These are phyloP conservation scores for Epichloe aotearoae DNA, from an alignment of 2,329 filamentous ascomycete genomes.

Conservation along the genomic window DNA sequence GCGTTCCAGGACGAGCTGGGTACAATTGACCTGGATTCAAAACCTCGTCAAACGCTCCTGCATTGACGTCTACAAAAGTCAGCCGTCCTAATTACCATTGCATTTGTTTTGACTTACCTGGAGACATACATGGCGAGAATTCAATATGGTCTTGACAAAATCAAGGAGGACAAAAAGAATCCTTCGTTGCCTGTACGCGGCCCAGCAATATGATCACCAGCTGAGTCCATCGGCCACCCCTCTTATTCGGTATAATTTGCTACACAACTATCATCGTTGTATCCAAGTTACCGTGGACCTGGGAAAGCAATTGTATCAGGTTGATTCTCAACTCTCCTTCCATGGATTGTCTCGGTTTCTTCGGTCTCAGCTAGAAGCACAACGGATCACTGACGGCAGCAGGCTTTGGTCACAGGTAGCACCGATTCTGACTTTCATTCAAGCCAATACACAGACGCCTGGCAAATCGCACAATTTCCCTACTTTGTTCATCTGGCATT, in stretches of 20 bases:
- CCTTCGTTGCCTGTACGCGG: slow-evolving; percentile 16
- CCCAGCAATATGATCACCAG: slow-evolving; percentile 25
- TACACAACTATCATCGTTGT: slow-evolving; percentile 17
- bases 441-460: slow-evolving; percentile 11
- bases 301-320: slow-evolving; percentile 14
- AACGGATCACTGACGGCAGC: slow-evolving; percentile 18
- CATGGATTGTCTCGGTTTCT: slow-evolving; percentile 14
- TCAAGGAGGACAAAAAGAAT: slow-evolving; percentile 23
- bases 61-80: neutral
- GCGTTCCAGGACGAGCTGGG: neutral
- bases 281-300: slow-evolving; percentile 17
- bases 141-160: slow-evolving; percentile 15
- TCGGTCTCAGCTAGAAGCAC: slow-evolving; percentile 13
- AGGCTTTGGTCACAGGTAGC: slow-evolving; percentile 17
- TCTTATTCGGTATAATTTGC: slow-evolving; percentile 19
- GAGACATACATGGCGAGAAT: slow-evolving; percentile 1
- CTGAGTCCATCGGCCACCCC: slow-evolving; percentile 18
- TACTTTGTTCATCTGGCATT: slow-evolving; percentile 27
- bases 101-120: neutral
- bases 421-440: slow-evolving; percentile 23
- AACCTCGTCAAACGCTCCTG: neutral
- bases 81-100: neutral
- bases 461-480: slow-evolving; percentile 17
- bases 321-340: slow-evolving; percentile 8
- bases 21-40: neutral